Evolutionary conservation across 2,329 filamentous ascomycete genomes (phyloP).

Genomic region (Cladophialophora exuberans): DNA sequence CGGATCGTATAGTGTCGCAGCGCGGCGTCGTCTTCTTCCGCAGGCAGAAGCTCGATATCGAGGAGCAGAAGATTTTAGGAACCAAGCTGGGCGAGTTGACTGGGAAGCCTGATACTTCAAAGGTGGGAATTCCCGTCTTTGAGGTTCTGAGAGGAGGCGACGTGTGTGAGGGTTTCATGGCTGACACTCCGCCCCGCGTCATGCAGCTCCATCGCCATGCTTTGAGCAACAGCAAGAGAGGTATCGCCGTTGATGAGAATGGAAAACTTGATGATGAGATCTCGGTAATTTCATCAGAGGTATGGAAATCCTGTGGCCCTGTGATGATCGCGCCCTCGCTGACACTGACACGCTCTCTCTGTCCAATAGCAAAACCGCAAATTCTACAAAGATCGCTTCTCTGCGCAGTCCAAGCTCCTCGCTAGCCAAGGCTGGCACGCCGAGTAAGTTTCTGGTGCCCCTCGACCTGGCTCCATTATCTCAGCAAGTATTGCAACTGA

Average conservation of each 20-base stretch:
- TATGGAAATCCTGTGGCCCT: too few relatives aligned
- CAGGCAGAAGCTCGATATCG: conserved; percentile 53
- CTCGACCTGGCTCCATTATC: conserved; percentile 37
- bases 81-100: conserved; percentile 53
- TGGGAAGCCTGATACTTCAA: conserved; percentile 51
- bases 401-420: conserved; percentile 34
- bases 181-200: neutral
- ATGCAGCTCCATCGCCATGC: conserved; percentile 48
- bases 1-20: conserved; percentile 48
- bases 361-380: conserved; percentile 33
- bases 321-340: too few relatives aligned
- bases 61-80: conserved; percentile 57
- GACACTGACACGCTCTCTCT: neutral
- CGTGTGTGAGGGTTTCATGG: neutral
- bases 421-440: conserved; percentile 50
- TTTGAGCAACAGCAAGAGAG: conserved; percentile 51
- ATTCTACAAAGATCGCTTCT: conserved; percentile 43
- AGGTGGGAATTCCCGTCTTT: conserved; percentile 20
- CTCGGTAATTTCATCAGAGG: conserved; percentile 52
- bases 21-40: conserved; percentile 60
- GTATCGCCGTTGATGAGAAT: conserved; percentile 49
- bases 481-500: too few relatives aligned
- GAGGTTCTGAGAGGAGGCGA: neutral
- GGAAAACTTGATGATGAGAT: conserved; percentile 54
- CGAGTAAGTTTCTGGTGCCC: conserved; percentile 41